Percentiles rank a stretch among this genome's conserved stretches.
Evolutionary conservation across 2,329 filamentous ascomycete species (phyloP).

Genomic region (Penicillium decumbens): DNA sequence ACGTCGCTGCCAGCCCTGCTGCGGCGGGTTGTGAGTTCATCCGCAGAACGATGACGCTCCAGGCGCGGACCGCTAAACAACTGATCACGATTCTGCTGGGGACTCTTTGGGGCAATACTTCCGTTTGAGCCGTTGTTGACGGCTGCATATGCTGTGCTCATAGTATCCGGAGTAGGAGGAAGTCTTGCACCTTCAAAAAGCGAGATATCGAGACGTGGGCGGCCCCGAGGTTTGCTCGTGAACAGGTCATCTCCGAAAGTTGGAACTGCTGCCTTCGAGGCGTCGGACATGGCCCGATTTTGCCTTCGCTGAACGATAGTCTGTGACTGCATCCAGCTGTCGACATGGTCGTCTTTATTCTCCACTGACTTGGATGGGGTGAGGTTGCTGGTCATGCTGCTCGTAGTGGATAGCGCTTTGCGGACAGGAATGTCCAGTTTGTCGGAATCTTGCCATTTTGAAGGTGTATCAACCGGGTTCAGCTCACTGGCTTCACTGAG

Average conservation of each 20-base stretch:
- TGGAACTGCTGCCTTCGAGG: conserved; percentile 20
- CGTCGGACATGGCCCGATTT: conserved; percentile 17
- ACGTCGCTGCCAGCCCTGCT: conserved; percentile 30
- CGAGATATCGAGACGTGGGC: conserved; percentile 26
- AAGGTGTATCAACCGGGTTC: conserved; percentile 28
- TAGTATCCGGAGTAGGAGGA: conserved; percentile 43
- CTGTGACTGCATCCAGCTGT: conserved; percentile 32
- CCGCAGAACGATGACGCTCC: conserved; percentile 33
- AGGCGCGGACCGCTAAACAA: conserved; percentile 22
- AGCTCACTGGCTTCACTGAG: conserved; percentile 46
- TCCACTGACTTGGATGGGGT: conserved; percentile 14
- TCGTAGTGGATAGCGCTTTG: conserved; percentile 11
- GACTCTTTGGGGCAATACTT: conserved; percentile 32
- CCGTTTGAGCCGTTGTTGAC: conserved; percentile 33
- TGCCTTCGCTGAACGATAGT: conserved; percentile 18
- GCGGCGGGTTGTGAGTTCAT: conserved; percentile 29
- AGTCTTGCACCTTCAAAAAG: conserved; percentile 34
- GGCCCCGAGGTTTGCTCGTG: conserved; percentile 23
- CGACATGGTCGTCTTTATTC: conserved; percentile 25
- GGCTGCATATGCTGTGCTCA: conserved; percentile 38
- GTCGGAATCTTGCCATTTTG: conserved; percentile 21
- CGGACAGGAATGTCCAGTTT: conserved; percentile 29
- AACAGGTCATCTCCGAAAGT: conserved; percentile 25
- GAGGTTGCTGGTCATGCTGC: conserved; percentile 17
- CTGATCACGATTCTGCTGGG: conserved; percentile 15